Conservation (phyloP, 805 yeast genomes). For the Priceomyces carsonii region DNA sequence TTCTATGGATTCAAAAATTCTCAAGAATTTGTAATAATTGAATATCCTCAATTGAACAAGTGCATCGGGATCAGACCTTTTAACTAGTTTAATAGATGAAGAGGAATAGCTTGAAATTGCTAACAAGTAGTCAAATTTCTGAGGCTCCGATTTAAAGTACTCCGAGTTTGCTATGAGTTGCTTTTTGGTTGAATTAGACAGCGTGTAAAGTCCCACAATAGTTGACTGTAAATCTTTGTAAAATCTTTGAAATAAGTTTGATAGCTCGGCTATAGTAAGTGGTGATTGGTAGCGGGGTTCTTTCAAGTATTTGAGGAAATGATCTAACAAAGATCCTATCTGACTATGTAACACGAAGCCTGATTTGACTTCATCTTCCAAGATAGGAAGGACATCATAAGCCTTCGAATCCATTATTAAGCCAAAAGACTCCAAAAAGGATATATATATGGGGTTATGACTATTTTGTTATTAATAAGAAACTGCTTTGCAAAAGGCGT, state of each 20-base stretch:
- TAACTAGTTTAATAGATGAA: slow-evolving; percentile 35
- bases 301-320: slow-evolving; percentile 35
- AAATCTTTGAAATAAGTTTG: slow-evolving; percentile 32
- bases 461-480: too few species aligned
- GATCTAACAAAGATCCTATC: slow-evolving; percentile 24
- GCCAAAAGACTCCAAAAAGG: too few species aligned
- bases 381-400: slow-evolving; percentile 12
- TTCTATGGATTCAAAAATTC: slow-evolving; percentile 34
- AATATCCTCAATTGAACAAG: slow-evolving; percentile 40
- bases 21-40: slow-evolving; percentile 40
- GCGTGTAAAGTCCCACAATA: slow-evolving; percentile 33
- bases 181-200: slow-evolving; percentile 39
- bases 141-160: slow-evolving; percentile 29
- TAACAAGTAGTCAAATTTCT: slow-evolving; percentile 37
- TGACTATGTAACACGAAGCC: slow-evolving; percentile 26
- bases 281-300: slow-evolving; percentile 47
- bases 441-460: too few species aligned
- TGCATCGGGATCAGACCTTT: slow-evolving; percentile 38
- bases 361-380: slow-evolving; percentile 24
- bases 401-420: background rate
- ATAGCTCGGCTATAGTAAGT: slow-evolving; percentile 34
- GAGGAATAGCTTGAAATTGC: slow-evolving; percentile 43
- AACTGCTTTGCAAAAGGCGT: too few species aligned
- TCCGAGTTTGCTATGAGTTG: slow-evolving; percentile 31
- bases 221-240: slow-evolving; percentile 40